Evolutionary conservation across 768 basidiomycete genomes (phyloP), one percentile per base, ranked within the genome.

Genomic region (Lactarius tabidus): DNA sequence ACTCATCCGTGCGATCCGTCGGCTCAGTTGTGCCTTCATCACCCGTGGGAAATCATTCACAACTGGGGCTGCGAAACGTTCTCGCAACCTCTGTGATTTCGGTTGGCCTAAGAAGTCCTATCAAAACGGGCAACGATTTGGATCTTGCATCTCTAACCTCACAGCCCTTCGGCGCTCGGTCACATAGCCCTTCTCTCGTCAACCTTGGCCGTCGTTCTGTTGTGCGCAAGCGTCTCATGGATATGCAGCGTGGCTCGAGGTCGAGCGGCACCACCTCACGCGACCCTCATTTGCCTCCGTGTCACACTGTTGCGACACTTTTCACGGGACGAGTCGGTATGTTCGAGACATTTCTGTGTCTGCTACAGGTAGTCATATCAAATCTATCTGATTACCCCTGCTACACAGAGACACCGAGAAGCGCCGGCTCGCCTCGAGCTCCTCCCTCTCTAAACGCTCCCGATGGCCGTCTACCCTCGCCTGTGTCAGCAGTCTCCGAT

Each of bases 151-250:
- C 51, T n/a, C 48, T 39, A 18, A 23, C 12, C 36, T 69, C 61
- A 56, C 66, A 69, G 33, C 74, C 70, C 59, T 63, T 70, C 54
- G 74, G 74, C 53, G 73, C 71, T 64, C 77, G 72, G 60, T 71
- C 73, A 23, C 76, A 72, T 60, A 88, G 84, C 63, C 84, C 87
- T 6, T 89, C 88, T 9, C 83, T 90, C 52, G 75, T 81, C 31
- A 85, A 88, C 63, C 79, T 90, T 18, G 82, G 80, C 64, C 79
- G 80, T 61, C 74, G 84, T 43, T 89, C 87, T 8, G 81, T 89
- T 28, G 89, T 90, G 54, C 84, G 82, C 65, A 83, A 86, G 67
- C 84, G 88, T 39, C 79, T 88, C 17, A 84, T 85, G 12, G 81
- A 88, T 69, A 82, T 89, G 14, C 81, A 87, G 70, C 23, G 6